phyloP scores from a whole-genome alignment of 2,329 filamentous ascomycete species.

The Aspergillus pseudoviridinutans region DNA sequence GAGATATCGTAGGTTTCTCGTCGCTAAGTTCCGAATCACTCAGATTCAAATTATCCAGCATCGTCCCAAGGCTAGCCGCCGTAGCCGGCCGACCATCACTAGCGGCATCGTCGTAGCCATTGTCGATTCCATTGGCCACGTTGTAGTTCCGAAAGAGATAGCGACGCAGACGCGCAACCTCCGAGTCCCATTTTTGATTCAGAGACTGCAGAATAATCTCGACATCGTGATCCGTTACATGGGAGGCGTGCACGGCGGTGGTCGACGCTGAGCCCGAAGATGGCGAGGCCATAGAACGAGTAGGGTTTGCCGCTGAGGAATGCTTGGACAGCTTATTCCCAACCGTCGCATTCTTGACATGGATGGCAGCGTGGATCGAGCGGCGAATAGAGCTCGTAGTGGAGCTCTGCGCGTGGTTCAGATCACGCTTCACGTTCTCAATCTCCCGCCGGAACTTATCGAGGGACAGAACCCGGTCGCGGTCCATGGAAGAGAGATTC shows the following conservation, averaged over 20 bases:
- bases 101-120: slow-evolving; percentile 26
- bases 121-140: slow-evolving; percentile 32
- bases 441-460: slow-evolving; percentile 56
- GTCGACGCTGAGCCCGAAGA: slow-evolving; percentile 12
- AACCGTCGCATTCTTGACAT: slow-evolving; percentile 25
- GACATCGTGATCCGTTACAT: slow-evolving; percentile 36
- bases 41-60: slow-evolving; percentile 37
- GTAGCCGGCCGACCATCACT: slow-evolving; percentile 38
- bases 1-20: slow-evolving; percentile 21
- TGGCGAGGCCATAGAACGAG: slow-evolving; percentile 7
- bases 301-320: slow-evolving; percentile 15
- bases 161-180: slow-evolving; percentile 39
- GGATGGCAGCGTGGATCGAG: slow-evolving; percentile 40
- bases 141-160: slow-evolving; percentile 47
- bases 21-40: slow-evolving; percentile 29
- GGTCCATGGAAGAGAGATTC: slow-evolving; percentile 59
- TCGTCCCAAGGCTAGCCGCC: slow-evolving; percentile 34
- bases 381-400: slow-evolving; percentile 40
- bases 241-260: slow-evolving; percentile 19
- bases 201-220: slow-evolving; percentile 39
- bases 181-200: slow-evolving; percentile 43
- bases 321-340: slow-evolving; percentile 33
- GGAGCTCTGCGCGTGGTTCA: slow-evolving; percentile 24
- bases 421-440: slow-evolving; percentile 47
- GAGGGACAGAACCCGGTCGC: slow-evolving; percentile 59